These are phyloP conservation scores for Peronospora destructor DNA, from an alignment of 352 stramenopile species.

Conservation along the genomic window DNA sequence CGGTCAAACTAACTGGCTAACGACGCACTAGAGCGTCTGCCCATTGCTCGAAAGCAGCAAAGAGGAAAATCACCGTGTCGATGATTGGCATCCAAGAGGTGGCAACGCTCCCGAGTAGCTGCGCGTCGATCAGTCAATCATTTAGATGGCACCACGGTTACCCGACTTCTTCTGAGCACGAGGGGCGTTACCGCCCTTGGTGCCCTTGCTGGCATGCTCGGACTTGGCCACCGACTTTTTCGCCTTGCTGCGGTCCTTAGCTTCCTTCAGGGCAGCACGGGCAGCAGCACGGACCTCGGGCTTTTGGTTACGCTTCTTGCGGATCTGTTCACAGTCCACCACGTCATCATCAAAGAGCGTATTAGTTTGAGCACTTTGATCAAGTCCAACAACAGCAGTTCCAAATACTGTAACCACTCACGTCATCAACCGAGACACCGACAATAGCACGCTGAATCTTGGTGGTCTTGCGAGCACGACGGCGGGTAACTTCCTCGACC, in stretches of 20 bases:
- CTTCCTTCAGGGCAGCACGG: constrained; percentile 89
- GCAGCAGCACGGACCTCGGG: constrained; percentile 87
- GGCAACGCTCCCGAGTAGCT: constrained; percentile 25
- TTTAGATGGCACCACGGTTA: constrained; percentile 86
- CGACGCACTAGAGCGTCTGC: constrained; percentile 16
- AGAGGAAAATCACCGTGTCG: constrained; percentile 26
- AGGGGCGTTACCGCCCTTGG: constrained; percentile 56
- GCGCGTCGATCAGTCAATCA: constrained; percentile 15
- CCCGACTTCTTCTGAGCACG: constrained; percentile 84
- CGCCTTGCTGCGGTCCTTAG: constrained; percentile 85
- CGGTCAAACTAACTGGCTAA: constrained; percentile 26
- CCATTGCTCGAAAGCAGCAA: constrained; percentile 24
- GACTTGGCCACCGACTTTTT: constrained; percentile 67
- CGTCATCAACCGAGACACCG: constrained; percentile 92
- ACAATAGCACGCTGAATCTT: constrained; percentile 97
- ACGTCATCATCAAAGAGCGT: neutral
- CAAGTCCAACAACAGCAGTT: neutral
- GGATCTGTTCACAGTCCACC: constrained; percentile 62
- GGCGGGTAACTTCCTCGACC: constrained; percentile 77
- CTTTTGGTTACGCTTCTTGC: constrained; percentile 97
- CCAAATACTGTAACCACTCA: constrained; percentile 26
- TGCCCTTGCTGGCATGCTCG: constrained; percentile 50
- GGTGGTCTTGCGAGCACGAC: constrained; percentile 89
- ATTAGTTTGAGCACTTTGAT: neutral
- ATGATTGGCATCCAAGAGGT: constrained; percentile 35